phyloP scores from a whole-genome alignment of 176 grass and related monocot genomes.

The Metroxylon sagu region DNA sequence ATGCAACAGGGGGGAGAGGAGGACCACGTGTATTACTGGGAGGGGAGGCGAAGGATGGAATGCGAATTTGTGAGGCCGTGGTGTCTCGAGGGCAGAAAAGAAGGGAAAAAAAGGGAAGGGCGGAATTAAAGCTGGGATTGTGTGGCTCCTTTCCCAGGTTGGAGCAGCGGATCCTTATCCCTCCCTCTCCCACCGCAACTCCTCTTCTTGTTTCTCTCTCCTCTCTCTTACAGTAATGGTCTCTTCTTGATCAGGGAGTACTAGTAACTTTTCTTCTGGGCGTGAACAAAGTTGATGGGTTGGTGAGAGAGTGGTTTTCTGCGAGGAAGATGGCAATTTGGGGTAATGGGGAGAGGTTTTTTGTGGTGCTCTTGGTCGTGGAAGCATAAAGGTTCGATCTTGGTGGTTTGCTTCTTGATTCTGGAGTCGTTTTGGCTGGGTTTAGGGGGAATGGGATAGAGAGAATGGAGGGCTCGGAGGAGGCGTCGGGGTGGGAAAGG shows the following conservation, averaged over 20 bases:
- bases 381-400: neutral
- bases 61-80: too few relatives aligned
- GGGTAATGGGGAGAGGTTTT: too few relatives aligned
- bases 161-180: conserved; percentile 29
- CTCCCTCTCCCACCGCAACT: neutral
- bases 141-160: conserved; percentile 63
- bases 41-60: too few relatives aligned
- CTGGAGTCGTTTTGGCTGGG: too few relatives aligned
- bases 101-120: conserved; percentile 13
- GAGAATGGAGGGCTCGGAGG: conserved; percentile 25
- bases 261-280: too few relatives aligned
- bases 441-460: conserved; percentile 5
- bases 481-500: conserved; percentile 16
- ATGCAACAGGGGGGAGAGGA: too few relatives aligned
- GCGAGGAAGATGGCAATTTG: too few relatives aligned
- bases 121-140: conserved; percentile 53
- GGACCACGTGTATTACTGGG: too few relatives aligned
- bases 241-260: too few relatives aligned
- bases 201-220: conserved; percentile 5
- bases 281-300: neutral
- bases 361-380: too few relatives aligned
- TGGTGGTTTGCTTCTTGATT: neutral
- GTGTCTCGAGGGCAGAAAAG: neutral
- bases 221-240: neutral
- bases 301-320: neutral